Evolutionary conservation across 805 yeast genomes (phyloP), one percentile per base, ranked within the genome.

Genomic region (Myxozyma udenii): DNA sequence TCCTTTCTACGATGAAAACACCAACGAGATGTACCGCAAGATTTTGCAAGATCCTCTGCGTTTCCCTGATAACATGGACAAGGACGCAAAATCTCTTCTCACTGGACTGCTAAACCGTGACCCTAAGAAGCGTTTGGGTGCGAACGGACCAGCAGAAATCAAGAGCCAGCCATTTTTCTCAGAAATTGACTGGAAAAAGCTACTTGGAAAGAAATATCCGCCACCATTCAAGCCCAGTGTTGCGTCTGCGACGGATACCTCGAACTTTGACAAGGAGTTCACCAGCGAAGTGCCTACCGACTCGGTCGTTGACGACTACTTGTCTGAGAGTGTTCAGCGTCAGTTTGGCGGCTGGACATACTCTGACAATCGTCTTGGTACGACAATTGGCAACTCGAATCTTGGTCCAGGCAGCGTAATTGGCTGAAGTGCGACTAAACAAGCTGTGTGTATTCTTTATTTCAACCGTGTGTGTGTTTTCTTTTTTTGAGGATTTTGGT

Each of bases 281-380:
- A 93, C 98, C 3, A 84, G 76, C 64, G 98, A 93, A 64, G 81
- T 84, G 62, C 98, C 98, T 3, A 84, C 87, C 61, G 98, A 93
- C 67, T 86, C 95, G 56, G 97, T 93, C 11, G 96, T 90, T 16
- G 95, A 90, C 67, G 73, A 69, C 54, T 87, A 79, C 61, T 76
- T 93, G 57, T 86, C 95, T 64, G 98, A 89, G 62, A 81, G 90
- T 62, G 96, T 93, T n/a, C 98, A 93, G 70, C 82, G 85, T 66
- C 98, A 93, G 71, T 93, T 93, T 74, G 98, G 96, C 42, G 98
- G 98, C 4, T 93, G 98, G 98, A 91, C 98, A 1, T 91, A 90
- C 69, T 66, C 71, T 21, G 70, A 66, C 21, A 55, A 53, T 37
- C 40, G 61, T 25, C 38, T 57, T 16, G 61, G 53, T n/a, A 58